A percentile compares a stretch with the other conserved stretches of the same genome.
Evolutionary conservation across 805 yeast species (phyloP).

Genomic region (Ogataea chonburiensis): DNA sequence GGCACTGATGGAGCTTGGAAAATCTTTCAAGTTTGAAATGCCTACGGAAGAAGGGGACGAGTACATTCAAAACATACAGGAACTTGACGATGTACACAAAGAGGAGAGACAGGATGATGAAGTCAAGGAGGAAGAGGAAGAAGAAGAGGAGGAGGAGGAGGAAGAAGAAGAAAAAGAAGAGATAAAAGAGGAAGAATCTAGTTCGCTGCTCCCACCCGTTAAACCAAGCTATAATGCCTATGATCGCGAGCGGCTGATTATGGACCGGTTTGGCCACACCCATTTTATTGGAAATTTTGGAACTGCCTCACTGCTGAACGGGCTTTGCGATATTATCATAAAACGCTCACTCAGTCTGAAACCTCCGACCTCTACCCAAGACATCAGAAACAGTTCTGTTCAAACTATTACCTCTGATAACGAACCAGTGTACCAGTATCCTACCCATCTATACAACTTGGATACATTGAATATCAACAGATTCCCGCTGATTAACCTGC

Average conservation of each 20-base stretch:
- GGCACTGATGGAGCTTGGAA: conserved; percentile 39
- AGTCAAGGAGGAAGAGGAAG: conserved; percentile 1
- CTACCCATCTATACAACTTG: conserved; percentile 33
- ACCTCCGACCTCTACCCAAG: conserved; percentile 37
- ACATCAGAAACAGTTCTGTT: conserved; percentile 33
- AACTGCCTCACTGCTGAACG: conserved; percentile 43
- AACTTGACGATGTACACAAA: conserved; percentile 1
- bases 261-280: conserved; percentile 45
- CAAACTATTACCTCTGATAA: conserved; percentile 37
- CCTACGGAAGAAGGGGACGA: conserved; percentile 28
- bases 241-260: conserved; percentile 38
- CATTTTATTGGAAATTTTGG: conserved; percentile 49
- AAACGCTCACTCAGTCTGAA: conserved; percentile 35
- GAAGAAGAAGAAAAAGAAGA: conserved; percentile 1
- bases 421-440: conserved; percentile 35
- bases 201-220: conserved; percentile 23
- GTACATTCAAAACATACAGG: conserved; percentile 15
- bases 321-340: conserved; percentile 43
- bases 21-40: conserved; percentile 35
- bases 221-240: conserved; percentile 22
- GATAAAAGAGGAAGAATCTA: conserved; percentile 1
- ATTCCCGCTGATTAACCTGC: conserved; percentile 40
- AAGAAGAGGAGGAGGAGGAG: conserved; percentile 1
- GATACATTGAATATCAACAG: conserved; percentile 33
- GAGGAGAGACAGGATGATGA: not conserved